These are phyloP conservation scores for Fusarium sp. DNA, from an alignment of 2,329 filamentous ascomycete genomes.

Conservation along the genomic window DNA sequence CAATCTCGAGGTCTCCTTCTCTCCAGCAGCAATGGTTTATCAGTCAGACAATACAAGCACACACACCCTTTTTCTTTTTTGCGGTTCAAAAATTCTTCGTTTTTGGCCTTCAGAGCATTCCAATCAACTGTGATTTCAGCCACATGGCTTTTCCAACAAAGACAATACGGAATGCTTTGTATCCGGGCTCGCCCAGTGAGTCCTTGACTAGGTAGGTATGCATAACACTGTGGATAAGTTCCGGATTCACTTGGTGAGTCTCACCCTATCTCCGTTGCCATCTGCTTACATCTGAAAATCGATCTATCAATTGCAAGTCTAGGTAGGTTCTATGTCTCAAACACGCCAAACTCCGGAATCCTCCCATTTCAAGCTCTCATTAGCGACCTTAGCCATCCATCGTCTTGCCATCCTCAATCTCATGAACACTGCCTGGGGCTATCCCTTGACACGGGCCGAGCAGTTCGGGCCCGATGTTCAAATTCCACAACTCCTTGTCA, in stretches of 20 bases:
- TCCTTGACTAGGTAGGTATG: slow-evolving; percentile 2
- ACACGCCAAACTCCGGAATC: slow-evolving; percentile 27
- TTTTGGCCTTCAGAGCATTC: slow-evolving; percentile 27
- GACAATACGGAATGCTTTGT: slow-evolving; percentile 27
- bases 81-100: slow-evolving; percentile 26
- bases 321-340: slow-evolving; percentile 23
- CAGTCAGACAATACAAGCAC: slow-evolving; percentile 48
- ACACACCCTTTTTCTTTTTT: slow-evolving; percentile 40
- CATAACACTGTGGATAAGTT: slow-evolving; percentile 10
- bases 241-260: slow-evolving; percentile 16
- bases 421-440: slow-evolving; percentile 1
- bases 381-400: not conserved
- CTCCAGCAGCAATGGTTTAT: slow-evolving; percentile 49
- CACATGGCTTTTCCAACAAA: slow-evolving; percentile 26
- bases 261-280: not conserved
- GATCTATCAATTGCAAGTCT: slow-evolving; percentile 24
- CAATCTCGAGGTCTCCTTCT: slow-evolving; percentile 47
- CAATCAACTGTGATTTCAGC: slow-evolving; percentile 15
- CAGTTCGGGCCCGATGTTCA: slow-evolving; percentile 8
- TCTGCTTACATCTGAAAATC: slow-evolving; percentile 13
- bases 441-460: slow-evolving; percentile 11
- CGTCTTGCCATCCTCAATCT: slow-evolving; percentile 21
- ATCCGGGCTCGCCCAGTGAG: not conserved
- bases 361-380: not conserved
- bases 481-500: slow-evolving; percentile 36